phyloP scores from a whole-genome alignment of 2,329 filamentous ascomycete species.

The Beauveria varroae region DNA sequence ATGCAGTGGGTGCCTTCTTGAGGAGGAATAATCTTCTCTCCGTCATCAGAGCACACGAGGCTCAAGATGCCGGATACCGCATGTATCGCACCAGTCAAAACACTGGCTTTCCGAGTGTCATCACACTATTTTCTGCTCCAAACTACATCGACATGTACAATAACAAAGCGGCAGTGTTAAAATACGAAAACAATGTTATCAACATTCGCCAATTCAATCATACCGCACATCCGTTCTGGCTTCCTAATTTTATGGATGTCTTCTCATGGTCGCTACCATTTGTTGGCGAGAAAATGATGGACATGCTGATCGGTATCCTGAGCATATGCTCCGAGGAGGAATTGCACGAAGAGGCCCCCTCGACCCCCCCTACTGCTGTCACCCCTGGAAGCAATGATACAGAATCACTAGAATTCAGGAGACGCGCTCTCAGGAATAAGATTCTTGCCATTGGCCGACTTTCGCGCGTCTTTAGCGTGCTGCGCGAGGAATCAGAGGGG shows the following conservation, averaged over 20 bases:
- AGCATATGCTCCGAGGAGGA: slow-evolving; percentile 98
- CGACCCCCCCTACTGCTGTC: slow-evolving; percentile 58
- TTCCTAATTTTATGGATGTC: slow-evolving; percentile 99
- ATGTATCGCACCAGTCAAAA: slow-evolving; percentile 99
- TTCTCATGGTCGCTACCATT: slow-evolving; percentile 99
- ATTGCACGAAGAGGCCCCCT: slow-evolving; percentile 74
- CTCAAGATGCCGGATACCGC: slow-evolving; percentile 97
- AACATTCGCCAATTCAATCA: slow-evolving; percentile 99
- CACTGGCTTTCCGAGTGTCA: slow-evolving; percentile 96
- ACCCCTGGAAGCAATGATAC: slow-evolving; percentile 50
- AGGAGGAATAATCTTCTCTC: slow-evolving; percentile 99
- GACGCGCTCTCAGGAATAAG: slow-evolving; percentile 98
- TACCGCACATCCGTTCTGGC: slow-evolving; percentile 98
- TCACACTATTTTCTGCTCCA: slow-evolving; percentile 98
- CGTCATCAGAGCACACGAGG: slow-evolving; percentile 94
- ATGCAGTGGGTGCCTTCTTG: slow-evolving; percentile 90
- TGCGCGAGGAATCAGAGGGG: slow-evolving; percentile 93
- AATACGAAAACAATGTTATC: slow-evolving; percentile 99
- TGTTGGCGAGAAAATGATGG: slow-evolving; percentile 97
- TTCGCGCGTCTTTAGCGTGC: slow-evolving; percentile 94
- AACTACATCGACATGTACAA: slow-evolving; percentile 99
- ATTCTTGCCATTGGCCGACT: slow-evolving; percentile 94
- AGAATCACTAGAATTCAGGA: slow-evolving; percentile 86
- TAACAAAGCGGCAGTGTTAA: slow-evolving; percentile 97
- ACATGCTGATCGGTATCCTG: slow-evolving; percentile 97